Evolutionary conservation across 2,329 filamentous ascomycete species (phyloP).

Genomic region (Aspergillus sp.): DNA sequence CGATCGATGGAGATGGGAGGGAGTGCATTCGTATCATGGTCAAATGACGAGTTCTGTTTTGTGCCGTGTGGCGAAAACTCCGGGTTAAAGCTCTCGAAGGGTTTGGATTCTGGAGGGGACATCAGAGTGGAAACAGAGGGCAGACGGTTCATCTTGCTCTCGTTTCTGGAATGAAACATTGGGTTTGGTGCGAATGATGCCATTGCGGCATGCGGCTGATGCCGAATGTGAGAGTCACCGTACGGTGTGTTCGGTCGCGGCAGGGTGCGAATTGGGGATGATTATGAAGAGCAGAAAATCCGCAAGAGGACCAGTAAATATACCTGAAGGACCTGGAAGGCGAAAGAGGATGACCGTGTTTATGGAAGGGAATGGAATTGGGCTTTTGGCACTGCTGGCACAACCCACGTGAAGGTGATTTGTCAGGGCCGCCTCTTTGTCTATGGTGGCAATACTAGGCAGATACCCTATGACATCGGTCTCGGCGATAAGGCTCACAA

Average conservation of each 20-base stretch:
- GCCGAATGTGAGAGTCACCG: not conserved
- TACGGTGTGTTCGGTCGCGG: not conserved
- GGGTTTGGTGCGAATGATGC: constrained; percentile 24
- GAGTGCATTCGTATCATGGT: constrained; percentile 32
- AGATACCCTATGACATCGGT: constrained; percentile 12
- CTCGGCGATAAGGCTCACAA: constrained; percentile 23
- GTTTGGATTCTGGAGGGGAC: constrained; percentile 49
- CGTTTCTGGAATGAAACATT: constrained; percentile 21
- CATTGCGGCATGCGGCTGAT: constrained; percentile 20
- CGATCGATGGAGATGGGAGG: constrained; percentile 42
- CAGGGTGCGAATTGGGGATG: not conserved
- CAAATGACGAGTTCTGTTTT: constrained; percentile 27
- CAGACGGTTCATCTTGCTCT: constrained; percentile 41
- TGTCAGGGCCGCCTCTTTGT: constrained; percentile 25
- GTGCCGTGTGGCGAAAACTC: constrained; percentile 28
- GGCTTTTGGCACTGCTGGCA: constrained; percentile 15
- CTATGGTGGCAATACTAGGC: constrained; percentile 21
- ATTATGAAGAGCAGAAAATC: not conserved
- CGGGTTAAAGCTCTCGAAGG: constrained; percentile 48
- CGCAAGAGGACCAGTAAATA: not conserved
- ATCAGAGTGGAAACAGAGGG: constrained; percentile 46
- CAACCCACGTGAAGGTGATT: constrained; percentile 26
- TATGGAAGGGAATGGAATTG: constrained; percentile 23
- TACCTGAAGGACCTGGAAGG: not conserved
- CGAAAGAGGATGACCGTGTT: constrained; percentile 10